phyloP scores from a whole-genome alignment of 257 asterid genomes.

The Nyctanthes arbortristis region DNA sequence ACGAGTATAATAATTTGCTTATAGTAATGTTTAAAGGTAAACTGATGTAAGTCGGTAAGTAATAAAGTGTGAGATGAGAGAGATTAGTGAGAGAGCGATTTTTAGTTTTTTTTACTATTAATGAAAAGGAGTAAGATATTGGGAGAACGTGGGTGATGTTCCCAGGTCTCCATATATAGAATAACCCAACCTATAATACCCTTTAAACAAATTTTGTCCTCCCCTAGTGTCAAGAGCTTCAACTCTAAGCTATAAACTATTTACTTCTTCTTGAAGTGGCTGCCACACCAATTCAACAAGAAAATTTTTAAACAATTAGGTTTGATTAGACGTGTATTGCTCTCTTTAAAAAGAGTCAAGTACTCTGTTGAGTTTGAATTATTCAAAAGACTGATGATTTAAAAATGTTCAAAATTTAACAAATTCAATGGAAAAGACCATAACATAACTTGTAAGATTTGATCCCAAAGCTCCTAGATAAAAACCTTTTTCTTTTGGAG shows the following conservation, averaged over 20 bases:
- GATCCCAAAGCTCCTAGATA: not conserved
- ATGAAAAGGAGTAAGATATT: constrained; percentile 35
- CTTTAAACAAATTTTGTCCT: constrained; percentile 41
- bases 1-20: too few species aligned
- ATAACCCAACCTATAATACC: constrained; percentile 32
- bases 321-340: not conserved
- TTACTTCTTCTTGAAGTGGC: constrained; percentile 46
- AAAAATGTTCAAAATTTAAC: not conserved
- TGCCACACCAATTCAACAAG: constrained; percentile 26
- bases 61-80: too few species aligned
- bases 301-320: not conserved
- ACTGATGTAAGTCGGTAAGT: too few species aligned
- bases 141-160: constrained; percentile 91
- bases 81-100: too few species aligned
- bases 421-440: not conserved
- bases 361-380: not conserved
- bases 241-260: constrained; percentile 44
- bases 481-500: not conserved
- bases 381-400: not conserved
- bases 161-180: constrained; percentile 48
- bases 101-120: not conserved
- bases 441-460: not conserved
- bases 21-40: too few species aligned
- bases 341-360: not conserved
- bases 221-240: constrained; percentile 82